These are phyloP conservation scores for Stephania japonica DNA, from an alignment of 164 flowering plant species.

Conservation along the genomic window DNA sequence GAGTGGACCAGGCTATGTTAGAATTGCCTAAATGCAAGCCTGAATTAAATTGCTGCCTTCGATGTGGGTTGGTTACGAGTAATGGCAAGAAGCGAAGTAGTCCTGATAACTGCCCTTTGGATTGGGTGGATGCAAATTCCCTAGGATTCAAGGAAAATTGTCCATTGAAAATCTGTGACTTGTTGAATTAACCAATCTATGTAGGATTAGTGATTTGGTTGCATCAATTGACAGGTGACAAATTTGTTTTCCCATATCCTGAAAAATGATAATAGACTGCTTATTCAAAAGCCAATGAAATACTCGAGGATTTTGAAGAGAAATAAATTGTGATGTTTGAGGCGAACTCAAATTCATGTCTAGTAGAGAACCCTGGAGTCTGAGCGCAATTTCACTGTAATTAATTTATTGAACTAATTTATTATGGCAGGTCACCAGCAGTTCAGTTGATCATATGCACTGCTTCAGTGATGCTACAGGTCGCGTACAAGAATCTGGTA, in stretches of 20 bases:
- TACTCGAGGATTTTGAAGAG: neutral
- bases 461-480: constrained; percentile 91
- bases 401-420: neutral
- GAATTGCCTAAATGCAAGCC: neutral
- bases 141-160: neutral
- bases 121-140: neutral
- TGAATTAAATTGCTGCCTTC: neutral
- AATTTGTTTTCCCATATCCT: neutral
- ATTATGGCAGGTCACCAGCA: constrained; percentile 49
- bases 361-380: neutral
- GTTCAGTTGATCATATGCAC: constrained; percentile 78
- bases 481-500: constrained; percentile 86
- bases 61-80: neutral
- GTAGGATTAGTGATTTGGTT: neutral
- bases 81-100: neutral
- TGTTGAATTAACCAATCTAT: neutral
- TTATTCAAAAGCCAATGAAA: neutral
- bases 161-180: neutral
- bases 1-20: neutral
- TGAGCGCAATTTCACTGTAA: neutral
- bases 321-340: neutral
- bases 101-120: neutral
- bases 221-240: neutral
- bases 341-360: neutral
- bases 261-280: neutral